These are phyloP conservation scores for Pythium aristosporum DNA, from an alignment of 352 stramenopile genomes.

Conservation along the genomic window DNA sequence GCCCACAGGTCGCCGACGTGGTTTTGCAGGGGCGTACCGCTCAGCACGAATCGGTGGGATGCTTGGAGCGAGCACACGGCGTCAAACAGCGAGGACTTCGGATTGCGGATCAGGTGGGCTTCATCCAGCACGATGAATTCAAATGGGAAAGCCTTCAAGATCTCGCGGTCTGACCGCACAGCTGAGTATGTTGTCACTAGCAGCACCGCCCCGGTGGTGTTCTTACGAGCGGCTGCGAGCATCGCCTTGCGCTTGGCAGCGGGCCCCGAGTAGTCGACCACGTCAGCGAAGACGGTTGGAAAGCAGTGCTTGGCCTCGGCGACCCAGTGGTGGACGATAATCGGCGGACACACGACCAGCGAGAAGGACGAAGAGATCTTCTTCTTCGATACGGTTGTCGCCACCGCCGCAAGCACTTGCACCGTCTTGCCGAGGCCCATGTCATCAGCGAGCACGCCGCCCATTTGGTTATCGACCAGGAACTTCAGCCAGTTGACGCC, in stretches of 20 bases:
- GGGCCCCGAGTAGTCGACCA: constrained; percentile 81
- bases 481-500: constrained; percentile 80
- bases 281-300: constrained; percentile 43
- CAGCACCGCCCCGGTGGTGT: constrained; percentile 31
- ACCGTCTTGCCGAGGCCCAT: constrained; percentile 96
- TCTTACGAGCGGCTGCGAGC: constrained; percentile 31
- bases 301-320: constrained; percentile 90
- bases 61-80: constrained; percentile 78
- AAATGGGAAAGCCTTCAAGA: constrained; percentile 31
- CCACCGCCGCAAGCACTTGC: constrained; percentile 91
- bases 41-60: constrained; percentile 93
- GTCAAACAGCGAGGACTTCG: constrained; percentile 85
- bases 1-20: constrained; percentile 96
- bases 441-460: constrained; percentile 83
- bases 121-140: constrained; percentile 95
- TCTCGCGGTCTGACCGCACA: constrained; percentile 81
- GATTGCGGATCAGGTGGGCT: constrained; percentile 97
- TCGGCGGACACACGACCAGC: constrained; percentile 94
- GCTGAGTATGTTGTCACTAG: constrained; percentile 87
- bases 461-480: constrained; percentile 66
- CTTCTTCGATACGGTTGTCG: constrained; percentile 13
- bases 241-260: constrained; percentile 43
- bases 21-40: constrained; percentile 98
- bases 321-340: constrained; percentile 95
- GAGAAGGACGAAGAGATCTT: neutral